phyloP scores from a whole-genome alignment of 2,329 filamentous ascomycete species.

The Didymella glomerata region DNA sequence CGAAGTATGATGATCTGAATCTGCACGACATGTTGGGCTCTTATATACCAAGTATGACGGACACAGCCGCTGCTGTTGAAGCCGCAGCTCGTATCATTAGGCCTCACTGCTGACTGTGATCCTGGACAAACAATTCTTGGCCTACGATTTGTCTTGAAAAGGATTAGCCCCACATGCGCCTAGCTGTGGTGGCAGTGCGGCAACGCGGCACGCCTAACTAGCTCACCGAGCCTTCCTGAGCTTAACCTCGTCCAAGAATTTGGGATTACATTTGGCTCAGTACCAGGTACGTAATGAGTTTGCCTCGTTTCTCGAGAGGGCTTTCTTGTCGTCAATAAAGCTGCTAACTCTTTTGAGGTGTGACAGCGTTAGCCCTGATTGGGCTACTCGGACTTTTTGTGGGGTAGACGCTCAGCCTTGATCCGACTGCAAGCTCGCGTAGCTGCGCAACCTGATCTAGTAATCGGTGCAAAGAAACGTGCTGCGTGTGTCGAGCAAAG shows the following conservation, averaged over 20 bases:
- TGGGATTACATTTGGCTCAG: not conserved
- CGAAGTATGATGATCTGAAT: not conserved
- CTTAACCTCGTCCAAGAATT: not conserved
- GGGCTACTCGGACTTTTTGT: conserved; percentile 1
- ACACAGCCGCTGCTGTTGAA: conserved; percentile 5
- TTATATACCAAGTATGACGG: conserved; percentile 10
- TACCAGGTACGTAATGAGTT: not conserved
- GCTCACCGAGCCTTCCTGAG: not conserved
- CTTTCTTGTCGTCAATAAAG: not conserved
- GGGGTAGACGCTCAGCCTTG: not conserved
- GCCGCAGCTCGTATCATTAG: conserved; percentile 2
- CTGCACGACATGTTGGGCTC: not conserved
- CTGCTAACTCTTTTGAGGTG: not conserved
- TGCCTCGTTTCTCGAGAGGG: not conserved
- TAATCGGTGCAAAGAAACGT: conserved; percentile 1
- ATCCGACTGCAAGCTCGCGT: not conserved
- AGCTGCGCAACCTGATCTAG: not conserved
- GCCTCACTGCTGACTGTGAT: conserved; percentile 11
- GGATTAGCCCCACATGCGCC: conserved; percentile 6
- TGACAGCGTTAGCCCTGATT: not conserved
- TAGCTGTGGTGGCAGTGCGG: conserved; percentile 18
- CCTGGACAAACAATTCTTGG: conserved; percentile 6
- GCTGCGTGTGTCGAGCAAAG: not conserved
- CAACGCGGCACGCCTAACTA: conserved; percentile 2
- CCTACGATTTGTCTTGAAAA: conserved; percentile 1